Percentiles rank a stretch among this genome's conserved stretches.
phyloP scores from a whole-genome alignment of 345 rosid species.

The Hirschfeldia incana region DNA sequence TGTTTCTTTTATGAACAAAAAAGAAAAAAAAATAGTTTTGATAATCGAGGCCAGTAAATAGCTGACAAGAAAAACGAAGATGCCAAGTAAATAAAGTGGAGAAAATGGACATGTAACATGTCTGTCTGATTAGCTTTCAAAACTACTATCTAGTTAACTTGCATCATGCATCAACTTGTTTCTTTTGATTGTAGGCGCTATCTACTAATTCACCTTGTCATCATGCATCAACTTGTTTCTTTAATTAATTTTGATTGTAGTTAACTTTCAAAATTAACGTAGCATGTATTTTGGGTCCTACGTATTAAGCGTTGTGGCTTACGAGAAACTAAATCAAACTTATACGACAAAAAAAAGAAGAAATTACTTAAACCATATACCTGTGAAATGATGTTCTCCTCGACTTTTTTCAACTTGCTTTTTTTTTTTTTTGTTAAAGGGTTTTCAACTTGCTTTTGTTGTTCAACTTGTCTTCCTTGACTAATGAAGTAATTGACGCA shows the following conservation, averaged over 20 bases:
- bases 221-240: no score
- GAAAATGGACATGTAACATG: not conserved
- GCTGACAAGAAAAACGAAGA: not conserved
- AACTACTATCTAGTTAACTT: no score
- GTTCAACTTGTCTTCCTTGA: constrained; percentile 14
- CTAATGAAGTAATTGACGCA: constrained; percentile 21
- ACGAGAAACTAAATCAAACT: not conserved
- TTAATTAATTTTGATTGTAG: not conserved
- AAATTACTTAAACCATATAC: not conserved
- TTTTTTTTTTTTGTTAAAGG: no score
- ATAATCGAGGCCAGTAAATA: not conserved
- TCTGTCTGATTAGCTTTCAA: no score
- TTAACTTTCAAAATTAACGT: not conserved
- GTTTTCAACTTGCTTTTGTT: not conserved
- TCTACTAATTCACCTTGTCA: no score
- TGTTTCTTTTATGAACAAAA: not conserved
- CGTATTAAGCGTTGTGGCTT: not conserved
- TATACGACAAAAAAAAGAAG: no score
- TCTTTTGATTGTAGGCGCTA: no score
- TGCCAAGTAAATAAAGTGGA: not conserved
- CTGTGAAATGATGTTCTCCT: constrained; percentile 18
- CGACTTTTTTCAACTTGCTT: not conserved
- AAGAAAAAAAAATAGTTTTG: not conserved
- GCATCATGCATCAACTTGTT: no score
- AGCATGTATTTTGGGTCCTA: constrained; percentile 13